Percentiles rank a stretch among this genome's conserved stretches.
Evolutionary conservation across 306 rosid genomes (phyloP).

Genomic region (Dicorynia guianensis): DNA sequence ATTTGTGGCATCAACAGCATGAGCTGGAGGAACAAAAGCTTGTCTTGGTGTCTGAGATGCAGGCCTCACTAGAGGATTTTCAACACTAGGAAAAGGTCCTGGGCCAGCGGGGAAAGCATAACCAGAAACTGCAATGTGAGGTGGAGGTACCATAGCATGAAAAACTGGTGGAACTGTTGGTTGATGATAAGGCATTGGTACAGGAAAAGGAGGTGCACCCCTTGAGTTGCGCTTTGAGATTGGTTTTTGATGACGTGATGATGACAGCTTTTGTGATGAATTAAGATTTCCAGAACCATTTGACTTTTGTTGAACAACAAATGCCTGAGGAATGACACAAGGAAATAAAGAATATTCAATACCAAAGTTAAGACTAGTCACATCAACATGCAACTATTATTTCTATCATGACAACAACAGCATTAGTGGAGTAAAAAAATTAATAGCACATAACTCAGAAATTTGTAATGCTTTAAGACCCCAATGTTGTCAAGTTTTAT

Average conservation of each 20-base stretch:
- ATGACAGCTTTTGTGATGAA: constrained; percentile 55
- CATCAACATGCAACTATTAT: constrained; percentile 6
- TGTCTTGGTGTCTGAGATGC: constrained; percentile 65
- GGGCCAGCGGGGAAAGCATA: constrained; percentile 70
- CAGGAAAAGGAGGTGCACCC: constrained; percentile 66
- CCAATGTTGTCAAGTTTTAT: not conserved
- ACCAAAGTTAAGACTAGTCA: constrained; percentile 1
- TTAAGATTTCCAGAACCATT: constrained; percentile 68
- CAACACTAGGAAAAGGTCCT: constrained; percentile 68
- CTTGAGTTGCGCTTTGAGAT: constrained; percentile 66
- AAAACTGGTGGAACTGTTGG: constrained; percentile 59
- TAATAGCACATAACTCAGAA: not conserved
- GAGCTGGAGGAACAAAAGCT: constrained; percentile 63
- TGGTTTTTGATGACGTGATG: constrained; percentile 69
- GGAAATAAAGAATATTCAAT: constrained; percentile 21
- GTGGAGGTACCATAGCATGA: constrained; percentile 70
- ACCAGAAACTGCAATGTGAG: constrained; percentile 71
- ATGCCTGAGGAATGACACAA: constrained; percentile 48
- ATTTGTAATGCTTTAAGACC: not conserved
- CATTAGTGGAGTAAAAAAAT: not conserved
- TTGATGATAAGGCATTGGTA: constrained; percentile 65
- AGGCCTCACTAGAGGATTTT: constrained; percentile 64
- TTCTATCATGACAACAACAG: not conserved
- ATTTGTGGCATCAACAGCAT: constrained; percentile 53
- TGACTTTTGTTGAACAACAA: constrained; percentile 57